Conservation (phyloP, 345 rosid genomes). For the Pistacia integerrima region DNA sequence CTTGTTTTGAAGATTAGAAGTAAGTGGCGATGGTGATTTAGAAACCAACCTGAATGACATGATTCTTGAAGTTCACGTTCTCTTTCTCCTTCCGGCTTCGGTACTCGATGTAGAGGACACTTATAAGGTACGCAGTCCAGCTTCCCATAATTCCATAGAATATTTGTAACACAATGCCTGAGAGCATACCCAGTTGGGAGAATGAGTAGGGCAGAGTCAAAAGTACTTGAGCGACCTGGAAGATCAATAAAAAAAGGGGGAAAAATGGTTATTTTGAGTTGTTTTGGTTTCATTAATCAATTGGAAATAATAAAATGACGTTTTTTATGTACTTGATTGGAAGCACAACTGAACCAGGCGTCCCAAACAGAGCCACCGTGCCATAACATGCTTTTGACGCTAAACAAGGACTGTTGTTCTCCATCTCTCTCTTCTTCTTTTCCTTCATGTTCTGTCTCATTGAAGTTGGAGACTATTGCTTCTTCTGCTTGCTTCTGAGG, state of each 20-base stretch:
- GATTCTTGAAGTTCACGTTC: conserved; percentile 92
- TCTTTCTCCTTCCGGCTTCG: conserved; percentile 93
- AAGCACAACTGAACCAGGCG: conserved; percentile 99
- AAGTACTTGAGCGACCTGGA: conserved; percentile 92
- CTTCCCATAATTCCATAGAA: conserved; percentile 92
- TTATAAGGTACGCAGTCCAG: conserved; percentile 99
- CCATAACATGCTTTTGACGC: conserved; percentile 78
- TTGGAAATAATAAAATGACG: neutral
- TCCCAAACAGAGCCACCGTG: conserved; percentile 99
- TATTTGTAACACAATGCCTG: conserved; percentile 84
- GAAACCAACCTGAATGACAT: conserved; percentile 73
- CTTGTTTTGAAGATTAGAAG: conserved; percentile 22
- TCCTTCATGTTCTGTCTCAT: conserved; percentile 50
- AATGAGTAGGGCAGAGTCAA: conserved; percentile 95
- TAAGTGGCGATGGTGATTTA: neutral
- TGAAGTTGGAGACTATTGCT: conserved; percentile 68
- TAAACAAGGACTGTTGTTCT: conserved; percentile 45
- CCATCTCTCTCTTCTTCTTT: conserved; percentile 37
- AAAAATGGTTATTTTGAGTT: neutral
- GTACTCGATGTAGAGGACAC: conserved; percentile 91
- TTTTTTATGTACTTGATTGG: conserved; percentile 66
- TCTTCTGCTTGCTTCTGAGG: conserved; percentile 89
- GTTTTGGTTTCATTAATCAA: too few species aligned
- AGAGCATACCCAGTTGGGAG: conserved; percentile 92
- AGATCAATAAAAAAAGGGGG: neutral